phyloP scores from a whole-genome alignment of 2,329 filamentous ascomycete species.

The Hymenoscyphus fructigenus region DNA sequence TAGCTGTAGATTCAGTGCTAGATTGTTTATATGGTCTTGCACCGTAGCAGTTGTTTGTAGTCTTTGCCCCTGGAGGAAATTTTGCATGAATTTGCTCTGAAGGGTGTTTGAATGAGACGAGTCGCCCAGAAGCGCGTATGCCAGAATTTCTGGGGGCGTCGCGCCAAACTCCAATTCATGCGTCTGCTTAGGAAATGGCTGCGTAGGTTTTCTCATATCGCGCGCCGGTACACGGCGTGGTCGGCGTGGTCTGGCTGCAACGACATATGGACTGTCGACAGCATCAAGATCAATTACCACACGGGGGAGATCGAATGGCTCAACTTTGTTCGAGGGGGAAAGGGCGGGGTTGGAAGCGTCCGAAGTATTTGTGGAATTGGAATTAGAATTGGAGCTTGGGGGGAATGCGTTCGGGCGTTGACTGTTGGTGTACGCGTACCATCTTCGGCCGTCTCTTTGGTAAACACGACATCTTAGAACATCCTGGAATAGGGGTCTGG shows the following conservation, averaged over 20 bases:
- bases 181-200: neutral
- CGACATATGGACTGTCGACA: constrained; percentile 44
- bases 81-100: neutral
- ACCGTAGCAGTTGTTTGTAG: neutral
- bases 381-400: neutral
- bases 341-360: neutral
- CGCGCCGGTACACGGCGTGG: no score
- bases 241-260: no score
- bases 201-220: neutral
- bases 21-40: neutral
- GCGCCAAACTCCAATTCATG: neutral
- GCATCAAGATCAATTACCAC: constrained; percentile 54
- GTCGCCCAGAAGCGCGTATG: neutral
- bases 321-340: constrained; percentile 1
- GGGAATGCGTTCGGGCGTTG: neutral
- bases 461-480: neutral
- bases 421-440: neutral
- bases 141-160: neutral
- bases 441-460: neutral
- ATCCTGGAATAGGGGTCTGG: neutral
- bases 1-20: neutral
- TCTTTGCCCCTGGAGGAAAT: neutral
- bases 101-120: neutral
- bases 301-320: constrained; percentile 40
- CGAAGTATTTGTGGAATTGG: neutral